These are phyloP conservation scores for Aspergillus funiculosus DNA, from an alignment of 495 filamentous ascomycete genomes.

Conservation along the genomic window DNA sequence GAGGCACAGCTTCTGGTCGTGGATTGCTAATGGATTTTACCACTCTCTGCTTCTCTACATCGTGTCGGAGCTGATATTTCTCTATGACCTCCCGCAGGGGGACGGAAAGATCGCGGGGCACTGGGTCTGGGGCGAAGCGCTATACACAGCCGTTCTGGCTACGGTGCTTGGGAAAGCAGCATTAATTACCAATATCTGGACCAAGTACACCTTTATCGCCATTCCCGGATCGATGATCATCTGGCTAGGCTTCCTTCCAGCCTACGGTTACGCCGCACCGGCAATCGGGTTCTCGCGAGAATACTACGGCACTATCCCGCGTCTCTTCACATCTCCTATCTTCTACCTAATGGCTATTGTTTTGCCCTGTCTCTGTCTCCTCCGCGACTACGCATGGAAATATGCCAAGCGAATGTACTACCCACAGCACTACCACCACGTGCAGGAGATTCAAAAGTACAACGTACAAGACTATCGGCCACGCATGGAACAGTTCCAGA, in stretches of 20 bases:
- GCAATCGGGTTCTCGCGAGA: slow-evolving; percentile 77
- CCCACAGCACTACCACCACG: slow-evolving; percentile 94
- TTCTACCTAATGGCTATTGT: slow-evolving; percentile 87
- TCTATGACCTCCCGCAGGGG: slow-evolving; percentile 63
- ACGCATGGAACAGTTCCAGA: slow-evolving; percentile 99
- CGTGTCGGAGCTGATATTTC: slow-evolving; percentile 72
- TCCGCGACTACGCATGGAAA: slow-evolving; percentile 79
- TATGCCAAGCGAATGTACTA: slow-evolving; percentile 94
- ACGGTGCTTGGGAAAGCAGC: slow-evolving; percentile 95
- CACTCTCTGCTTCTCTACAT: slow-evolving; percentile 91
- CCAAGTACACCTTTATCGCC: slow-evolving; percentile 92
- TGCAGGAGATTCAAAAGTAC: slow-evolving; percentile 99
- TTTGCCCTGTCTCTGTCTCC: slow-evolving; percentile 76
- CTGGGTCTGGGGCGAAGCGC: slow-evolving; percentile 92
- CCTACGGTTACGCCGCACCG: slow-evolving; percentile 87
- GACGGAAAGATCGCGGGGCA: slow-evolving; percentile 81
- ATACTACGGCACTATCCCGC: slow-evolving; percentile 75
- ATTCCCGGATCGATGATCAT: slow-evolving; percentile 91
- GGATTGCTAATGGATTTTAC: slow-evolving; percentile 92
- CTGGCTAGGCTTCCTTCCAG: slow-evolving; percentile 84
- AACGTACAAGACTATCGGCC: slow-evolving; percentile 99
- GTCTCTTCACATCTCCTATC: slow-evolving; percentile 70
- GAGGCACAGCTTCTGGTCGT: slow-evolving; percentile 82
- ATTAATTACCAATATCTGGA: slow-evolving; percentile 95
- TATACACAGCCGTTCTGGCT: slow-evolving; percentile 85